Evolutionary conservation across 495 filamentous ascomycete genomes (phyloP).

Genomic region (Polyplosphaeria fusca): DNA sequence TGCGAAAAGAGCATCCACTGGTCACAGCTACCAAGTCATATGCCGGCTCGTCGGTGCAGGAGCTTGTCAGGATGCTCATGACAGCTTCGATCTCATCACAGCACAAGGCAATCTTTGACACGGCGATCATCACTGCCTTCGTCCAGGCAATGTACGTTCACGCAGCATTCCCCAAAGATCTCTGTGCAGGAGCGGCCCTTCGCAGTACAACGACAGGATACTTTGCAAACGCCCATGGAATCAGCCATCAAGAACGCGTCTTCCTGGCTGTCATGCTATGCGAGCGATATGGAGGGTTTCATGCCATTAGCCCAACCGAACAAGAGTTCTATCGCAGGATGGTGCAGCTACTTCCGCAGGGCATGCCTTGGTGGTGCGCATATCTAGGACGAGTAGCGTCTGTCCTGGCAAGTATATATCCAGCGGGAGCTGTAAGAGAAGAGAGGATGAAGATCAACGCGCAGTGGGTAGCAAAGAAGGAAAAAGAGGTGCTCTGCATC

Average conservation of each 20-base stretch:
- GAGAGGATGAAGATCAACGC: conserved; percentile 17
- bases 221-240: conserved; percentile 63
- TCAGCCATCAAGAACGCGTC: conserved; percentile 68
- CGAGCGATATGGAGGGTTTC: conserved; percentile 66
- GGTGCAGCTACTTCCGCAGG: conserved; percentile 45
- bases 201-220: conserved; percentile 68
- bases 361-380: conserved; percentile 60
- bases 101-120: conserved; percentile 14
- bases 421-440: conserved; percentile 50
- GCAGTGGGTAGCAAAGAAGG: conserved; percentile 26
- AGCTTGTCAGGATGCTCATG: conserved; percentile 46
- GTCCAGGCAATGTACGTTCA: conserved; percentile 29
- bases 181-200: conserved; percentile 63
- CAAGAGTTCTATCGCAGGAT: conserved; percentile 48
- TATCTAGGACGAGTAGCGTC: conserved; percentile 57
- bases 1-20: conserved; percentile 65
- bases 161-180: conserved; percentile 32
- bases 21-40: conserved; percentile 55
- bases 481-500: conserved; percentile 36
- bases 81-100: conserved; percentile 34
- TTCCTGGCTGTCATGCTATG: conserved; percentile 70
- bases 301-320: conserved; percentile 55
- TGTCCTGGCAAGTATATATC: conserved; percentile 48
- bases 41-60: conserved; percentile 45
- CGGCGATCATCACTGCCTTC: conserved; percentile 16